Evolutionary conservation across 2,329 filamentous ascomycete genomes (phyloP), one percentile per base, ranked within the genome.

Genomic region (Beauveria sp.): DNA sequence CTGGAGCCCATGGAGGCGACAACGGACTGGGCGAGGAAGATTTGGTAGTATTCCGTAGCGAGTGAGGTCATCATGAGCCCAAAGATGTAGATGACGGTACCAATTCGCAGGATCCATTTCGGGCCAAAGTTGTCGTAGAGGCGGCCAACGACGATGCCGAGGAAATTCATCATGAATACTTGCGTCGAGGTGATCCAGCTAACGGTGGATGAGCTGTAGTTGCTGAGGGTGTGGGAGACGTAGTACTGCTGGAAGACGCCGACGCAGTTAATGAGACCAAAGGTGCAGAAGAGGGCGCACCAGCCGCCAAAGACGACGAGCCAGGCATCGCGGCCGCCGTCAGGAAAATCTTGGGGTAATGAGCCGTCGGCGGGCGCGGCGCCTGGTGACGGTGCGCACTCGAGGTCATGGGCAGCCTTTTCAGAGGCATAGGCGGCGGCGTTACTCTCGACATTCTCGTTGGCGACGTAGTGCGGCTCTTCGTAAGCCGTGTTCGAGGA

Each of bases 101-200:
- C 85, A 57, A 73, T 66, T 20, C 80, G 64, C 16, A 88, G 73
- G 4, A 90, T 74, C 62, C 77, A 81, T 45, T 79, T 78, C 0
- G 87, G 85, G 1, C 88, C 88, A 65, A 84, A 83, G 64, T 78
- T 82, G 70, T 91, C 88, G 66, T 83, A 89, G 12, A 88, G 52
- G 46, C 81, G 83, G 1, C 88, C 88, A 56, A 80, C 77, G 16
- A 76, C 64, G 8, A 73, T 71, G 58, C 81, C 82, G 74, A 83
- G 76, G 65, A 82, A 77, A 54, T 80, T 70, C 72, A 77, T 75
- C 62, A 73, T 67, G 59, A 77, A 85, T 16, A 79, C 71, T 67
- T 86, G 78, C 26, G 82, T 69, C 6, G 82, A 83, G 10, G 80
- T 74, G 65, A 87, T 86, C 85, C 85, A 87, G 57, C 83, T 78